These are phyloP conservation scores for Fallopia convolvulus DNA, from an alignment of 148 eudicot species.

Conservation along the genomic window DNA sequence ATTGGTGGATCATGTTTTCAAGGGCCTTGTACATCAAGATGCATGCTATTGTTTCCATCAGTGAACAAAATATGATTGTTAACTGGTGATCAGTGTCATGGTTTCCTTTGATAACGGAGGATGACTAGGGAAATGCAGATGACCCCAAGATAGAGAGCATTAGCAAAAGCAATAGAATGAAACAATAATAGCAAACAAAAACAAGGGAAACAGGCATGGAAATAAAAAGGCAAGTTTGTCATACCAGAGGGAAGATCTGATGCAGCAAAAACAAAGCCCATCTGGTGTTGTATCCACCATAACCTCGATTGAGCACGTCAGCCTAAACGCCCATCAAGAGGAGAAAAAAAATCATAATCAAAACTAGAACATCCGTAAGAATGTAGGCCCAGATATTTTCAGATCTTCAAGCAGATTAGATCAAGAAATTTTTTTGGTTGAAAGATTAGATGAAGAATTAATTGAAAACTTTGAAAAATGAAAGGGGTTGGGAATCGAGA, in stretches of 20 bases:
- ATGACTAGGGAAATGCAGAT: not conserved
- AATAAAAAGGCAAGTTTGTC: not conserved
- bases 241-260: constrained; percentile 78
- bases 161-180: not conserved
- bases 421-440: not conserved
- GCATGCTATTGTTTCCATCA: not conserved
- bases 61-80: not conserved
- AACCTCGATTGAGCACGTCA: constrained; percentile 68
- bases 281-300: constrained; percentile 77
- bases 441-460: not conserved
- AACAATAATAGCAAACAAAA: not conserved
- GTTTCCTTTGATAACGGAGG: not conserved
- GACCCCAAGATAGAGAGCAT: not conserved
- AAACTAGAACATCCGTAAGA: not conserved
- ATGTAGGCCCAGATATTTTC: not conserved
- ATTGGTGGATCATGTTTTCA: not conserved
- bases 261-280: constrained; percentile 79
- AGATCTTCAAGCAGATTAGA: not conserved
- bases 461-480: not conserved
- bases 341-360: not conserved
- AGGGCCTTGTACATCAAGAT: not conserved
- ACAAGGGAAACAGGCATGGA: not conserved
- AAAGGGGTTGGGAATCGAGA: not conserved
- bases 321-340: constrained; percentile 29
- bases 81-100: not conserved